These are phyloP conservation scores for Glomus cerebriforme DNA, from an alignment of 192 early-diverging fungal species.

Conservation along the genomic window DNA sequence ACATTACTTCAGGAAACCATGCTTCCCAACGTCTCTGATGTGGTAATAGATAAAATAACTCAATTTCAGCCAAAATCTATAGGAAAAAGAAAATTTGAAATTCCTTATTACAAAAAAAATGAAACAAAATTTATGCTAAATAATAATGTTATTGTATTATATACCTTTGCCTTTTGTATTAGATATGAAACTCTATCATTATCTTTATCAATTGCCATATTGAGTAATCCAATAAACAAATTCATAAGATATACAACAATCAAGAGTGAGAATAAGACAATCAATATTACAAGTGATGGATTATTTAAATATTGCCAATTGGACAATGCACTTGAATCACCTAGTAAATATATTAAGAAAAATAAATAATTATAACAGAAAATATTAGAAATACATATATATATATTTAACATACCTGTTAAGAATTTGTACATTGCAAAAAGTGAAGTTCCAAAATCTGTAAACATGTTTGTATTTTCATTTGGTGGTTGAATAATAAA, in stretches of 20 bases:
- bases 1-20: too few species aligned
- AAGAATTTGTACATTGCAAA: neutral
- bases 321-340: neutral
- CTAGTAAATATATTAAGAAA: neutral
- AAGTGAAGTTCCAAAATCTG: neutral
- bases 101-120: neutral
- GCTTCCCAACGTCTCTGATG: neutral
- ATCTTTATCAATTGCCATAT: neutral
- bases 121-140: too few species aligned
- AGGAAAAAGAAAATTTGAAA: neutral
- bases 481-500: neutral
- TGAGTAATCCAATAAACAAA: slow-evolving; percentile 11
- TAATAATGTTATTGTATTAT: neutral
- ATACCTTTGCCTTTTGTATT: neutral
- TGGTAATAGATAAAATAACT: slow-evolving; percentile 10
- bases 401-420: neutral
- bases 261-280: neutral
- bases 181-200: too few species aligned
- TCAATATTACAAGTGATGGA: neutral
- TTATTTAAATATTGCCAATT: neutral
- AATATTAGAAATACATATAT: too few species aligned
- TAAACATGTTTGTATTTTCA: neutral
- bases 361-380: too few species aligned
- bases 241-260: neutral
- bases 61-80: slow-evolving; percentile 7